These are phyloP conservation scores for Nigrograna mackinnonii DNA, from an alignment of 2,329 filamentous ascomycete species.

Conservation along the genomic window DNA sequence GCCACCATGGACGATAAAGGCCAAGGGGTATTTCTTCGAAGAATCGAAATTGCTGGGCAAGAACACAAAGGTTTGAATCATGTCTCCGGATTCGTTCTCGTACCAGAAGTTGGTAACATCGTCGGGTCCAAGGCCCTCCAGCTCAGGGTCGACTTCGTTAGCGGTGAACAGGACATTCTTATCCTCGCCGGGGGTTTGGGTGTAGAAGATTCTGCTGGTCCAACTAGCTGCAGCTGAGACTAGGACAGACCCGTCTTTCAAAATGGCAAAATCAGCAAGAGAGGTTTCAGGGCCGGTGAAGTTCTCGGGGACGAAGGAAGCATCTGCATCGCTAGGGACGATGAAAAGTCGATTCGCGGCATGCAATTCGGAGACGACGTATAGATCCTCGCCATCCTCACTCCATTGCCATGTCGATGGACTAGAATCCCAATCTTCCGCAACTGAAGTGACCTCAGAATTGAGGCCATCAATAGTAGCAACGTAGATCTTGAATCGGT, in stretches of 20 bases:
- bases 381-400: constrained; percentile 31
- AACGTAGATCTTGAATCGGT: constrained; percentile 62
- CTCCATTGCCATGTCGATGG: constrained; percentile 32
- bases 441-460: constrained; percentile 26
- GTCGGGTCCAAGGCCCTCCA: constrained; percentile 64
- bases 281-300: constrained; percentile 48
- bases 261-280: constrained; percentile 53
- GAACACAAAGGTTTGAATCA: constrained; percentile 69
- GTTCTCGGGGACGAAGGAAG: constrained; percentile 46
- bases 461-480: constrained; percentile 34
- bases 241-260: constrained; percentile 60
- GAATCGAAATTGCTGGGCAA: constrained; percentile 67
- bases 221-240: constrained; percentile 34
- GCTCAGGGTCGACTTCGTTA: constrained; percentile 65
- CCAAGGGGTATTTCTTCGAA: constrained; percentile 74
- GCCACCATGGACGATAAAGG: constrained; percentile 81
- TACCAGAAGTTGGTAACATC: constrained; percentile 74
- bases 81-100: constrained; percentile 59
- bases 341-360: constrained; percentile 56
- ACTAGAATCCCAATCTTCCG: constrained; percentile 38
- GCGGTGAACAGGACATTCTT: constrained; percentile 59
- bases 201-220: constrained; percentile 38
- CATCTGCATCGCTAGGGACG: constrained; percentile 61
- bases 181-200: constrained; percentile 21
- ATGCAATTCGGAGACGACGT: constrained; percentile 34